Evolutionary conservation across 306 rosid species (phyloP), one percentile per base, ranked within the genome.

Genomic region (Cucurbita ficifolia): DNA sequence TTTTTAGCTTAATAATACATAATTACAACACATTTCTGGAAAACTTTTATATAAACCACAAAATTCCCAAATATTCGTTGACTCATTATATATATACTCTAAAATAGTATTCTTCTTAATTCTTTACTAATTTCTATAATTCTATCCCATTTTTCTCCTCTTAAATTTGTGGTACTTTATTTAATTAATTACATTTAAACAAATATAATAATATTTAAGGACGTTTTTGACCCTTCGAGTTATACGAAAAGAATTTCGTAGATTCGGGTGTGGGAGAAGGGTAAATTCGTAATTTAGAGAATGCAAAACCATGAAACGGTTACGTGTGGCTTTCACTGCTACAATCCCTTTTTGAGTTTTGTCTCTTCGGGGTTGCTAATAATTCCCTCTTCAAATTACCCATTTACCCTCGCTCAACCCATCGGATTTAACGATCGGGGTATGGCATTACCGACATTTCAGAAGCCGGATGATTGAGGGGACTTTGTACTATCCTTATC

Each of bases 241-340:
- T 29, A 3, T 29, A 2, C 0, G 33, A 0, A 2, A 3, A 29
- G 33, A 29, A 29, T 29, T 29, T 29, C 3, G 33, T 29, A 3
- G 33, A 29, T 29, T 21, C 24, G 35, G 8, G n/a, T 24, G 8
- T 24, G 3, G 54, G 33, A 6, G 0, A 2, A 46, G 73, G 73
- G 73, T 7, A 68, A 22, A 21, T 46, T 14, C 56, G 73, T 68
- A 21, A 6, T 12, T 22, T 46, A 22, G 12, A 45, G 18, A 46
- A 22, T 46, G 14, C 12, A 24, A 48, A 68, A 22, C 56, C 40
- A 45, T 16, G 29, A 68, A 48, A 48, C 22, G 73, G 42, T 68
- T 68, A 68, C 42, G 73, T 68, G 73, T 68, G 73, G 73, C 56
- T 68, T 46, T 68, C 56, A 68, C 73, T 5, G 39, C 73, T 21